A percentile compares a stretch with the other conserved stretches of the same genome.
These are phyloP conservation scores for Ceratobasidium sp. DNA, from an alignment of 1,284 basidiomycete species.

Conservation along the genomic window DNA sequence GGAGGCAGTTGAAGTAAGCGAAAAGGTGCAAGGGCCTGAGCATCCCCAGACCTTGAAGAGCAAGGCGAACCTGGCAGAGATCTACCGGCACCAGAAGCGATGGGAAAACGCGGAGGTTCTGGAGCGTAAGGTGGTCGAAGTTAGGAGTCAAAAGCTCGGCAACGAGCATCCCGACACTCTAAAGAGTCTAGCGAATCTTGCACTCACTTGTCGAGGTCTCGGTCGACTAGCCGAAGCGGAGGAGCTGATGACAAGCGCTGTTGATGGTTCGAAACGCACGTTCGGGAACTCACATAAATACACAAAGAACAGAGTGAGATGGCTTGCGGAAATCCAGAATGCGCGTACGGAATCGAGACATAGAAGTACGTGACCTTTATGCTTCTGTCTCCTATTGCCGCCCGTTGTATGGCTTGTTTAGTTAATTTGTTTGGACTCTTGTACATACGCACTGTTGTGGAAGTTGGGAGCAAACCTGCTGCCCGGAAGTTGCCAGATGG, in stretches of 20 bases:
- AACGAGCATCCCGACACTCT: conserved; percentile 6
- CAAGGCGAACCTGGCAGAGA: conserved; percentile 11
- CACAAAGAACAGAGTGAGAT: not conserved
- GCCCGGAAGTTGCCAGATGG: not conserved
- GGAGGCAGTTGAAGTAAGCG: conserved; percentile 16
- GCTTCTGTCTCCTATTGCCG: too few species aligned
- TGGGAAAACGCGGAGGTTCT: conserved; percentile 22
- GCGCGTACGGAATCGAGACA: not conserved
- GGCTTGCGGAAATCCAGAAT: not conserved
- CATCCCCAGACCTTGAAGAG: conserved; percentile 17
- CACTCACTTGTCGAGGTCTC: conserved; percentile 8
- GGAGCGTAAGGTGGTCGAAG: conserved; percentile 2
- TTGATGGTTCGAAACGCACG: not conserved
- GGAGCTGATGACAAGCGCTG: conserved; percentile 8
- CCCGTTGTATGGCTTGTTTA: too few species aligned
- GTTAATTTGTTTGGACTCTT: too few species aligned
- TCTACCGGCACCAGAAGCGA: conserved; percentile 24
- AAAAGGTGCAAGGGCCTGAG: conserved; percentile 2
- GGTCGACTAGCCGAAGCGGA: conserved; percentile 28
- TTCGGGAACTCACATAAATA: not conserved
- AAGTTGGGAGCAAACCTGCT: not conserved
- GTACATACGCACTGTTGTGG: not conserved
- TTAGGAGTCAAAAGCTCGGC: not conserved
- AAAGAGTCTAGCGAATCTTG: not conserved
- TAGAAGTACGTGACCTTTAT: not conserved